These are phyloP conservation scores for Adansonia madagascariensis DNA, from an alignment of 441 rosid species.

Conservation along the genomic window DNA sequence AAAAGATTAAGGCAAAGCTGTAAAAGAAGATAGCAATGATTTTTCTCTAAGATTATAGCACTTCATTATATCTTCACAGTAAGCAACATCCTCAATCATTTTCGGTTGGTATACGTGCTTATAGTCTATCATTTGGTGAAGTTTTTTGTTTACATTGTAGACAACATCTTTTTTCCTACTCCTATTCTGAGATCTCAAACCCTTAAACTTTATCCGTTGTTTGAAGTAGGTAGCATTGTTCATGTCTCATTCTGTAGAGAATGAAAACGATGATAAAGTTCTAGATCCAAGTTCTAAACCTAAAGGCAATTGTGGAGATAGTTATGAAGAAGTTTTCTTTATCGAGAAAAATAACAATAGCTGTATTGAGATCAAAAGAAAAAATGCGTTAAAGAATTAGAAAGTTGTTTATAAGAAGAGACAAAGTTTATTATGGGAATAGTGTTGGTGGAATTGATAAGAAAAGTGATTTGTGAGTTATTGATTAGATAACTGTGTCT, in stretches of 20 bases:
- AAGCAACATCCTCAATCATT: constrained; percentile 79
- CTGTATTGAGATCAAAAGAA: constrained; percentile 80
- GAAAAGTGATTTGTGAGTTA: constrained; percentile 70
- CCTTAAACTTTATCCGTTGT: constrained; percentile 54
- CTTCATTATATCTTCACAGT: constrained; percentile 67
- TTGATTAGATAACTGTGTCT: constrained; percentile 70
- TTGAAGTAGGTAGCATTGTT: constrained; percentile 66
- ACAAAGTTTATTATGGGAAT: constrained; percentile 28
- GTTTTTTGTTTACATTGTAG: constrained; percentile 88
- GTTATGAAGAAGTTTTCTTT: constrained; percentile 53
- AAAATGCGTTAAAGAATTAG: constrained; percentile 73
- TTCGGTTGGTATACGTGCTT: constrained; percentile 76
- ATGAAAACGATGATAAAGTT: constrained; percentile 44
- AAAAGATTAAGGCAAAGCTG: no score
- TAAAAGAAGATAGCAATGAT: constrained; percentile 26
- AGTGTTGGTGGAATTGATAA: constrained; percentile 48
- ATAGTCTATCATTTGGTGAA: constrained; percentile 79
- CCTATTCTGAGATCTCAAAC: constrained; percentile 74
- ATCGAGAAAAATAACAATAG: constrained; percentile 84
- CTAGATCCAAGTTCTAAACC: constrained; percentile 28
- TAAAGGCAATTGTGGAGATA: constrained; percentile 28
- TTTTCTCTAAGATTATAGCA: constrained; percentile 43
- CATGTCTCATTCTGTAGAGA: constrained; percentile 85
- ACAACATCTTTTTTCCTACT: constrained; percentile 88
- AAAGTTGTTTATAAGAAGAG: constrained; percentile 70